Evolutionary conservation across 1,284 basidiomycete species (phyloP).

Genomic region (Xanthoconium separans): DNA sequence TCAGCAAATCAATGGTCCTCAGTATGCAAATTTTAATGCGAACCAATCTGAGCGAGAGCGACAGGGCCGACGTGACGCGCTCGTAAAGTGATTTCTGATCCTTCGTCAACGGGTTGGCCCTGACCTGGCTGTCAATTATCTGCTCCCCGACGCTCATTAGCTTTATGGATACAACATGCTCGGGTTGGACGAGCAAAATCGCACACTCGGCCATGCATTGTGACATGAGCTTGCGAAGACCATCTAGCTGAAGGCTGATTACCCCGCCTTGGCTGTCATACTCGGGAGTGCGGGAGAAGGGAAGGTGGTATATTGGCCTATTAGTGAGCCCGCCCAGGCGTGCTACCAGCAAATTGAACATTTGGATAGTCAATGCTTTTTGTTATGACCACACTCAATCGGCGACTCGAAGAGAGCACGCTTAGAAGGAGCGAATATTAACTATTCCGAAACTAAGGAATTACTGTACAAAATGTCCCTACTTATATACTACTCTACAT

Average conservation of each 20-base stretch:
- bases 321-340: conserved; percentile 44
- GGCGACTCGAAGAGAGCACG: too few species aligned
- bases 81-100: neutral
- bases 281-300: conserved; percentile 40
- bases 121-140: conserved; percentile 5
- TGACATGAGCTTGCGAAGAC: conserved; percentile 28
- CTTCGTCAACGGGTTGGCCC: rapidly evolving
- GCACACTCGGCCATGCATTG: conserved; percentile 40
- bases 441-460: too few species aligned
- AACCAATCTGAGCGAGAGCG: neutral
- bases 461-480: too few species aligned
- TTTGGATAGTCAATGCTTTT: conserved; percentile 39
- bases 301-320: conserved; percentile 46
- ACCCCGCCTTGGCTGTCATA: rapidly evolving
- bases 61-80: neutral
- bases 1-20: neutral
- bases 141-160: conserved; percentile 10
- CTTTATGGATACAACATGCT: conserved; percentile 46
- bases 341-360: conserved; percentile 47
- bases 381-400: too few species aligned
- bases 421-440: too few species aligned
- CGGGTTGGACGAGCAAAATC: conserved; percentile 46
- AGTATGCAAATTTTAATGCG: neutral
- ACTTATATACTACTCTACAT: too few species aligned
- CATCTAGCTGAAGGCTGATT: conserved; percentile 13